Base-by-base conservation (phyloP, 106 monocot species). In the Triglochin maritima region DNA sequence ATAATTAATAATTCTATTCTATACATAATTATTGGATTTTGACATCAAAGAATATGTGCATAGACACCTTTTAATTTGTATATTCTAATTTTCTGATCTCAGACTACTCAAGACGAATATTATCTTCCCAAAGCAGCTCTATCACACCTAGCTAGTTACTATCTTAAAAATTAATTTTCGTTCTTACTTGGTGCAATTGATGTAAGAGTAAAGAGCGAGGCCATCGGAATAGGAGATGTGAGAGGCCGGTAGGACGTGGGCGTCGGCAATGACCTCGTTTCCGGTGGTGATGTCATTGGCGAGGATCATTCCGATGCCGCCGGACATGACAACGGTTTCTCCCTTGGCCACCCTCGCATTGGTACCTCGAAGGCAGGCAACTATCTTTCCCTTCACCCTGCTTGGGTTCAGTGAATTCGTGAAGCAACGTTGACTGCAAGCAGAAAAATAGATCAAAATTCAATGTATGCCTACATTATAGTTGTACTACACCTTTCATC, bases 261-360 rank as follows among this genome's bases (percentile, higher is more conserved):
- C 51, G 10, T 77, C 77, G 44, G 77, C 70, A 13, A 77, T 44
- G 45, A 71, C 7, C 6, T 57, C 65, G 14, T 77, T 71, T 48
- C 44, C 64, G 45, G 11, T 50, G 2, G 13, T 10, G 0, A 5
- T 7, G 15, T 53, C 59, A 44, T 77, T 77, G 8, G 65, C 71
- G 43, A 77, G 71, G 54, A 77, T 57, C 77, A 77, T 70, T 3
- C 70, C 77, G 4, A 59, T 16, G 15, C 74, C 79, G 5, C 74
- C 69, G 41, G 79, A 74, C 15, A 16, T 8, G 4, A 9, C 49
- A 42, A 79, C 79, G 2, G 57, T 43, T 64, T 55, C 48, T 6
- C 79, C 79, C 59, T 79, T 79, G 52, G 59, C 71, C 5, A 77
- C 77, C 46, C 71, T 71, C 2, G 71, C 50, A 47, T 70, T 77